phyloP scores from a whole-genome alignment of 1,284 basidiomycete species.

The Cutaneotrichosporon curvatum region DNA sequence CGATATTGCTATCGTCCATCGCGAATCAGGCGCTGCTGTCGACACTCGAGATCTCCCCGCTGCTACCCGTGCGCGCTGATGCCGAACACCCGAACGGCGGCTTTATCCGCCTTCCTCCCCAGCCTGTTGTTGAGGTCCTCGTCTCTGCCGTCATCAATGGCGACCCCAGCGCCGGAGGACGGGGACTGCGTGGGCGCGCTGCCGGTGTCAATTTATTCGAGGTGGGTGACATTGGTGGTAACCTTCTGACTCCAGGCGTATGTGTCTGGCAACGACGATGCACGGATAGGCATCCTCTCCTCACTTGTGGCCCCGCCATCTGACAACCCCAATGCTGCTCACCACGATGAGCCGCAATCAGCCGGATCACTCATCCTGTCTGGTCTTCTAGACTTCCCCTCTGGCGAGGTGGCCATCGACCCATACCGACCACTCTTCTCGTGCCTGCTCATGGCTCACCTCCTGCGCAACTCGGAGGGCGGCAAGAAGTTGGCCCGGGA shows the following conservation, averaged over 20 bases:
- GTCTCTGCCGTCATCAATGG: slow-evolving; percentile 40
- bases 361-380: slow-evolving; percentile 51
- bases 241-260: slow-evolving; percentile 32
- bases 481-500: slow-evolving; percentile 52
- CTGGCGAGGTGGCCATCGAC: slow-evolving; percentile 42
- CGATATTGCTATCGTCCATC: slow-evolving; percentile 47
- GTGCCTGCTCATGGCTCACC: slow-evolving; percentile 50
- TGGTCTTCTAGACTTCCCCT: slow-evolving; percentile 47
- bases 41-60: slow-evolving; percentile 44
- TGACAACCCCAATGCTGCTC: slow-evolving; percentile 25
- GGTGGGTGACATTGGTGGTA: slow-evolving; percentile 19
- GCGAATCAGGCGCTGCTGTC: slow-evolving; percentile 52
- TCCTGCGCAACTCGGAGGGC: slow-evolving; percentile 52
- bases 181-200: slow-evolving; percentile 43
- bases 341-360: slow-evolving; percentile 31
- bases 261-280: slow-evolving; percentile 45
- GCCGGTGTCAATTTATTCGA: slow-evolving; percentile 49
- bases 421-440: slow-evolving; percentile 52
- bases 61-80: slow-evolving; percentile 46
- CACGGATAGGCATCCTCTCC: slow-evolving; percentile 44
- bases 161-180: slow-evolving; percentile 34
- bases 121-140: slow-evolving; percentile 46
- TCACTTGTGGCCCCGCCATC: slow-evolving; percentile 30
- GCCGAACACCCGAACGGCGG: slow-evolving; percentile 45
- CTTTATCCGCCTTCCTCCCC: slow-evolving; percentile 42